Base-by-base conservation (phyloP, 1,284 basidiomycete species). In the Taiwanofungus camphoratus region DNA sequence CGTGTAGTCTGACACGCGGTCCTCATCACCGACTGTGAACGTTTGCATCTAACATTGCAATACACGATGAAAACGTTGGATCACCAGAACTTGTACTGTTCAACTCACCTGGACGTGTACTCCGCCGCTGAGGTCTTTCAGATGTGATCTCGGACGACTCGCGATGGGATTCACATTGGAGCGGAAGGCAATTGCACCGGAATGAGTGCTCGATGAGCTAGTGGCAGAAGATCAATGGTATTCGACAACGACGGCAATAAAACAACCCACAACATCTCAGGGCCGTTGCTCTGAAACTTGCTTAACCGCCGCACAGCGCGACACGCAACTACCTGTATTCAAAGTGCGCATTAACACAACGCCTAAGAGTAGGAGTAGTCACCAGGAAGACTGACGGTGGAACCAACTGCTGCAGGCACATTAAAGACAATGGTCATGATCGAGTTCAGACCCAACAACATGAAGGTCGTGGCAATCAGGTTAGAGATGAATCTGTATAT, bases 221-320 rank as follows among this genome's bases (percentile, higher is more conserved):
- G 31, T 18, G 7, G 18, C 6, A 16, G 15, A 33, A 33, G 8
- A 13, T 27, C 26, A 27, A 27, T 13, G 16, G 11, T n/a, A n/a
- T n/a, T n/a, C n/a, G 5, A 2, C 41, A 41, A 32, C 16, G 31
- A 39, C 41, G n/a, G n/a, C n/a, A 44, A 42, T 41, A 44, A 33
- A 43, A 50, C 39, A 42, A 65, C 79, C 22, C 60, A 82, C 77
- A 74, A 81, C 43, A 77, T 61, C 52, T 81, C 79, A 0, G 75
- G 63, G 4, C 71, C 73, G 23, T 62, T 52, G 18, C 62, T 61
- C 8, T 72, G 70, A 60, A 75, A 86, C 52, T 79, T 80, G 43
- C 73, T 74, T 36, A 87, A 60, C 35, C 83, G 73, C 35, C 84
- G 77, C 26, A 86, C 83, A 5, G 74, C 78, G 39, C 83, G 75